Evolutionary conservation across 2,329 filamentous ascomycete genomes (phyloP), one percentile per base, ranked within the genome.

Genomic region (Curvularia sp.): DNA sequence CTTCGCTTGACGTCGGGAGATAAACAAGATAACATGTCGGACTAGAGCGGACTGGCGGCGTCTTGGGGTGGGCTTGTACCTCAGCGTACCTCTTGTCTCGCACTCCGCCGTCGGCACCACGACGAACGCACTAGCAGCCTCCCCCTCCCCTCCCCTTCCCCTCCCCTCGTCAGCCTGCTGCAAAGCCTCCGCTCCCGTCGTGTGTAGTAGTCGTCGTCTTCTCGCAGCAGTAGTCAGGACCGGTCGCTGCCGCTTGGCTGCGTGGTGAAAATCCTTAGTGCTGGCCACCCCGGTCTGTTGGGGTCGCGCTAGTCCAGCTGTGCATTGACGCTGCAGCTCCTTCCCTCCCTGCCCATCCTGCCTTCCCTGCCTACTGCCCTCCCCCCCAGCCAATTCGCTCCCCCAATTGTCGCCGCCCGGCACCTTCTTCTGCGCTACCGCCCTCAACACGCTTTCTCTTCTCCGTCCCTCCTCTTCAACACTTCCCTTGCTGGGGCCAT

Each of bases 371-470:
- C 39, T 42, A 21, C 39, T 25, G 1, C 39, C 25, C 39, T 15
- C 66, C 63, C 72, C 67, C 72, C 73, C 55, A 65, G 71, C 61
- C 53, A 64, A 55, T 55, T 59, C 58, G 58, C 63, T 61, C 63
- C 63, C 61, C 68, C 70, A 72, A 73, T 73, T 73, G 67, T 67
- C 71, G 67, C 69, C 59, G 55, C 50, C 67, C 71, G 70, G 68
- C 68, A 67, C 66, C 61, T 57, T 60, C 57, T 61, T 61, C 60
- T 68, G 67, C 70, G 67, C 71, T 68, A 71, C 68, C 66, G 66
- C 64, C 65, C 74, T 70, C 74, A 74, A 74, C 72, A 74, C 65
- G n/a, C n/a, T n/a, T n/a, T 67, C 63, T 67, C 63, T 62, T 53
- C 63, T 57, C 60, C 60, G 51, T 63, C 59, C 60, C 62, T 65